Base-by-base conservation (phyloP, 805 yeast species). In the Danielozyma ontarioensis region DNA sequence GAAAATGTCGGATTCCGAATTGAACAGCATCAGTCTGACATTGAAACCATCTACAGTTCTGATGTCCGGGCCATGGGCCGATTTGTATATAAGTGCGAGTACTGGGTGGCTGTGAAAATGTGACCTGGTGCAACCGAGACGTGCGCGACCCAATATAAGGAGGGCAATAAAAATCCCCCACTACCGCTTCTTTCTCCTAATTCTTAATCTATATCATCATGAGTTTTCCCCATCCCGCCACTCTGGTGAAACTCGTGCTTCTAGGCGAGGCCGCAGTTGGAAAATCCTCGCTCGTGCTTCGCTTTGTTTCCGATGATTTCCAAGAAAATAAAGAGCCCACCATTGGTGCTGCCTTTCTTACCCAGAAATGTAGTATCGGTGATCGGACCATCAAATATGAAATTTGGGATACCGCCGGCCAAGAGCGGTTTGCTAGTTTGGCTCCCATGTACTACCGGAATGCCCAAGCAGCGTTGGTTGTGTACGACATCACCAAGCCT, bases 241-340 rank as follows among this genome's bases (percentile, higher is more conserved):
- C 83, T 18, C 75, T 89, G 12, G 95, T 90, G 35, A 90, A 90
- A 60, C 72, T 90, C 36, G 98, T 90, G 6, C 76, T 90, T 26
- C 66, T 90, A 29, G 98, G 98, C 18, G 98, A 90, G 55, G 97
- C 97, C 1, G 98, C 98, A 0, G 98, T 90, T 13, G 98, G 98
- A 33, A 90, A 90, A 55, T 86, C 96, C 3, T 86, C 96, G 4
- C 71, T 90, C 21, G 97, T 90, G 23, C 70, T 90, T 45, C 73
- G 97, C 45, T 90, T 90, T 60, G 97, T 90, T 27, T 80, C 88
- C 43, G 87, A 90, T 59, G 97, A 90, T 53, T 90, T 90, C 62
- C 96, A 93, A 58, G 97, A 89, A 58, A 89, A 90, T 61, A 89
- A 90, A 55, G 97, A 90, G 52, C 97, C 97, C 15, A 90, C 98